phyloP scores from a whole-genome alignment of 257 asterid species.

The Nicotiana sylvestris region DNA sequence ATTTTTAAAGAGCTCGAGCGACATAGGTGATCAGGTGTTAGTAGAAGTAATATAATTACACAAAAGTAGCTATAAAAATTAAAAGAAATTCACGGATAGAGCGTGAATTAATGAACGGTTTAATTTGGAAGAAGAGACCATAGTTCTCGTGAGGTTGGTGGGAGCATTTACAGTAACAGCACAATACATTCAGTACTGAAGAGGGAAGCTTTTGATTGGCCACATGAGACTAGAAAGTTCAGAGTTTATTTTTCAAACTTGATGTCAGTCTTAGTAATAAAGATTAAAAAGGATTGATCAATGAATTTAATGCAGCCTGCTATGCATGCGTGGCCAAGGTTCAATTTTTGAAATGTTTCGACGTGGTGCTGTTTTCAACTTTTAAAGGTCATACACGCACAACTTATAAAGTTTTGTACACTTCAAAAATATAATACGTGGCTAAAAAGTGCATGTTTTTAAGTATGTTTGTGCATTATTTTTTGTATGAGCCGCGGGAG shows the following conservation, averaged over 20 bases:
- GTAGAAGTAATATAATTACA: not conserved
- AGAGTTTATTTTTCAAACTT: not conserved
- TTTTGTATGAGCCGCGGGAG: too few relatives aligned
- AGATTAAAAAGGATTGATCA: not conserved
- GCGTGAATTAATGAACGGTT: not conserved
- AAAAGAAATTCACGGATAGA: not conserved
- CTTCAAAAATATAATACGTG: not conserved
- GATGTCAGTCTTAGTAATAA: not conserved
- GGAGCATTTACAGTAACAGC: not conserved
- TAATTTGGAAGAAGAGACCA: not conserved
- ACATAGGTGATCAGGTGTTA: too few relatives aligned
- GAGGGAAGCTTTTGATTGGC: not conserved
- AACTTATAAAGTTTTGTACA: not conserved
- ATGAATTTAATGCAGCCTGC: not conserved
- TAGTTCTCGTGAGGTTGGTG: constrained; percentile 11
- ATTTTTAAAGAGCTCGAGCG: too few relatives aligned
- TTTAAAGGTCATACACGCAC: too few relatives aligned
- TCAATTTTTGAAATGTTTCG: not conserved
- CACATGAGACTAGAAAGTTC: not conserved
- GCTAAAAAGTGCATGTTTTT: too few relatives aligned
- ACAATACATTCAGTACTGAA: not conserved
- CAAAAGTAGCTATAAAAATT: not conserved
- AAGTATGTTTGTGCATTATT: too few relatives aligned
- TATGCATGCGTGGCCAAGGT: not conserved
- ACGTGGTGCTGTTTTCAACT: not conserved